These are phyloP conservation scores for Xylaria scruposa DNA, from an alignment of 495 filamentous ascomycete species.

Conservation along the genomic window DNA sequence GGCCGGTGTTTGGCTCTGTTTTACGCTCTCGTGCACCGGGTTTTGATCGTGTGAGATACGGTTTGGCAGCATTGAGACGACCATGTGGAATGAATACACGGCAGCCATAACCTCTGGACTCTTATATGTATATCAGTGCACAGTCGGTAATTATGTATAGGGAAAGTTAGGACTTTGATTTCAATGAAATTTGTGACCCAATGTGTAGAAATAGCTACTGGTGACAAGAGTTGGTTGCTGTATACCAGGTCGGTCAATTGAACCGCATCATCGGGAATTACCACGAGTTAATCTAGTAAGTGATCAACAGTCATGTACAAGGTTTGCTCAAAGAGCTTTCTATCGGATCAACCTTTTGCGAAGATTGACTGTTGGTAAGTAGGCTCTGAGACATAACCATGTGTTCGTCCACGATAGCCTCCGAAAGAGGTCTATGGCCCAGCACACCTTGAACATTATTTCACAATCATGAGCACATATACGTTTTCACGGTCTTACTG, in stretches of 20 bases:
- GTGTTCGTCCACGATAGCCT: not conserved
- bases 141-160: not conserved
- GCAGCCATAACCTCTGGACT: not conserved
- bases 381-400: conserved; percentile 8
- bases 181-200: not conserved
- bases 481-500: not conserved
- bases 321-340: not conserved
- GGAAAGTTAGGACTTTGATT: not conserved
- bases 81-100: not conserved
- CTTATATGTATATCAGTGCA: not conserved
- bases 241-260: not conserved
- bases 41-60: not conserved
- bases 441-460: not conserved
- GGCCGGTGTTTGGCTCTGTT: not conserved
- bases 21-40: not conserved
- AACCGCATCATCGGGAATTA: conserved; percentile 1
- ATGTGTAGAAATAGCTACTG: not conserved
- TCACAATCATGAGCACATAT: not conserved
- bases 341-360: not conserved
- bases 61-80: not conserved
- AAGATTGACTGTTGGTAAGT: not conserved
- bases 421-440: not conserved
- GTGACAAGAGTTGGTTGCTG: not conserved
- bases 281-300: not conserved
- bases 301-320: not conserved